Percentiles rank a stretch among this genome's conserved stretches.
phyloP scores from a whole-genome alignment of 176 grass and related monocot genomes.

The Zoysia pacifica region DNA sequence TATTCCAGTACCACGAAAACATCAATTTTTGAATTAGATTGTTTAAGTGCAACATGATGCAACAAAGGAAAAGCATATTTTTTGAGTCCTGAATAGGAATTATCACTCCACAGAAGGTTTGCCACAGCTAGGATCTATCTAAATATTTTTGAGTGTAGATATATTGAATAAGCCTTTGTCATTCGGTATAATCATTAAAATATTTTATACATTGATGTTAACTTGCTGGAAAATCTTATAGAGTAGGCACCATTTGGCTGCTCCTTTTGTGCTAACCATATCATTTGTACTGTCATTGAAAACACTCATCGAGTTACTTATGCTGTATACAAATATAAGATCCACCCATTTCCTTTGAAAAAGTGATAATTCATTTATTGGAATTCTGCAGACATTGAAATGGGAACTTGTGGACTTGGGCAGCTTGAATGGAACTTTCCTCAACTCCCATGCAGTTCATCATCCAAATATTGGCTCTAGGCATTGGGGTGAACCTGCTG shows the following conservation, averaged over 20 bases:
- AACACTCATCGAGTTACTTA: conserved; percentile 13
- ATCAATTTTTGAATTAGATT: not conserved
- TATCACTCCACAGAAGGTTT: conserved; percentile 13
- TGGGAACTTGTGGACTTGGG: conserved; percentile 91
- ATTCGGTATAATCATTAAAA: conserved; percentile 12
- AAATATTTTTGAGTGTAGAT: conserved; percentile 3
- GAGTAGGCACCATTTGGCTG: conserved; percentile 6
- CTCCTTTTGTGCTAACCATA: not conserved
- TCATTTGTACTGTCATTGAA: conserved; percentile 5
- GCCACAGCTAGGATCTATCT: not conserved
- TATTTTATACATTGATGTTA: conserved; percentile 7
- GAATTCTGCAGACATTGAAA: conserved; percentile 64
- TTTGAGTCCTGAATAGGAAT: not conserved
- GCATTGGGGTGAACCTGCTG: conserved; percentile 55
- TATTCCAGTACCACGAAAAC: not conserved
- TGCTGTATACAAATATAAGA: conserved; percentile 1
- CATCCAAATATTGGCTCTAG: conserved; percentile 67
- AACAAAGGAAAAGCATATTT: not conserved
- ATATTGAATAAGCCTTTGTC: conserved; percentile 2
- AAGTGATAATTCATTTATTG: conserved; percentile 31
- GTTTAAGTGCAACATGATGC: not conserved
- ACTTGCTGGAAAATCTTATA: not conserved
- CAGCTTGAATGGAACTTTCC: conserved; percentile 87
- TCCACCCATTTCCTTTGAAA: not conserved
- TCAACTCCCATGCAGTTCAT: conserved; percentile 65